Evolutionary conservation across 2,329 filamentous ascomycete genomes (phyloP).

Genomic region (Trichophyton equinum): DNA sequence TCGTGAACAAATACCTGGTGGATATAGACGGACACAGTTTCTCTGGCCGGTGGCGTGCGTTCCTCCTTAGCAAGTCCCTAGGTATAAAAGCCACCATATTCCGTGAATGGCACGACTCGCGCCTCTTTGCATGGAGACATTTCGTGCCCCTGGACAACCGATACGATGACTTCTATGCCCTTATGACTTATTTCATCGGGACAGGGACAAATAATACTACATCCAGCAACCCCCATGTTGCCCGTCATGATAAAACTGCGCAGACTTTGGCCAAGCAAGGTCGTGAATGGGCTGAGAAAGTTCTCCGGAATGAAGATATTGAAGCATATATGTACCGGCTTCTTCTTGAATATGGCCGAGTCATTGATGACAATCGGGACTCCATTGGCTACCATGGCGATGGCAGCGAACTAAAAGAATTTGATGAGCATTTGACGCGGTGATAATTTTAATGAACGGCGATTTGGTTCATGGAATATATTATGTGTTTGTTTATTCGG

Average conservation of each 20-base stretch:
- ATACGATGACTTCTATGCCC: constrained; percentile 58
- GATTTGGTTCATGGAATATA: not conserved
- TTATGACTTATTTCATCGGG: constrained; percentile 63
- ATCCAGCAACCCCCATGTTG: not conserved
- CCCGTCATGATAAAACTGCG: constrained; percentile 41
- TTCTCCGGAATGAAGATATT: constrained; percentile 61
- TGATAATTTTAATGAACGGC: not conserved
- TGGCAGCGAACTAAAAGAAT: constrained; percentile 1
- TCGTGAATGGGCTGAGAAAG: constrained; percentile 55
- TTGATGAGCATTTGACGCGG: constrained; percentile 1
- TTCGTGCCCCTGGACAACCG: constrained; percentile 69
- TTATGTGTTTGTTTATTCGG: not conserved
- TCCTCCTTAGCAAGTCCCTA: constrained; percentile 55
- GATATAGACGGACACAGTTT: constrained; percentile 68
- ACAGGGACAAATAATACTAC: constrained; percentile 41
- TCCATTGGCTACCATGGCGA: constrained; percentile 14
- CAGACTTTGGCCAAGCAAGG: constrained; percentile 53
- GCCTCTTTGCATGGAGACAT: constrained; percentile 65
- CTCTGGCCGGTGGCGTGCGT: constrained; percentile 55
- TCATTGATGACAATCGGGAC: constrained; percentile 24
- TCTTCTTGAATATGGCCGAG: constrained; percentile 50
- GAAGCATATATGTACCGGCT: constrained; percentile 55
- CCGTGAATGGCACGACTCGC: constrained; percentile 67
- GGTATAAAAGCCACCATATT: constrained; percentile 69
- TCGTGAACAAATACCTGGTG: constrained; percentile 52